phyloP scores from a whole-genome alignment of 768 basidiomycete genomes.

The Lentinula guzmanii region DNA sequence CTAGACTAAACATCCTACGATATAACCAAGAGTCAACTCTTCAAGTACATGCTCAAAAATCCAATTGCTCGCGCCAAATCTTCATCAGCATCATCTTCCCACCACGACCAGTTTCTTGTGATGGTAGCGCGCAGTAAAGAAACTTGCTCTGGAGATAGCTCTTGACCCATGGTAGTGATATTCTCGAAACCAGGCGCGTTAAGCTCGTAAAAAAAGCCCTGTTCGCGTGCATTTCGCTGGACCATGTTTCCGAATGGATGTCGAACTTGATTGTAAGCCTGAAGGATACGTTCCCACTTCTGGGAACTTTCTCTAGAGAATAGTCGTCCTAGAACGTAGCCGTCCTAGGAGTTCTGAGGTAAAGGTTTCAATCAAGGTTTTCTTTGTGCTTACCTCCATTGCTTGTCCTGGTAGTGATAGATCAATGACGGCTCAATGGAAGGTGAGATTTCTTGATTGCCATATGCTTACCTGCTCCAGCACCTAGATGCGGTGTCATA shows the following conservation, averaged over 20 bases:
- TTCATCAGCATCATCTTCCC: conserved; percentile 1
- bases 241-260: conserved; percentile 19
- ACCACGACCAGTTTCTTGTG: conserved; percentile 2
- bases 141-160: background rate
- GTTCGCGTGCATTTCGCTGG: background rate
- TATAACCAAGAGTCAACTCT: background rate
- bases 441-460: too few species aligned
- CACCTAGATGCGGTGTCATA: conserved; percentile 16
- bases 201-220: conserved; percentile 7
- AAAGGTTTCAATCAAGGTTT: background rate
- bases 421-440: too few species aligned
- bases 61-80: background rate
- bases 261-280: conserved; percentile 21
- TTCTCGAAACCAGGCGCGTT: conserved; percentile 7
- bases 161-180: conserved; percentile 5
- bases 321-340: conserved; percentile 24
- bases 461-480: conserved; percentile 13
- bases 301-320: conserved; percentile 15
- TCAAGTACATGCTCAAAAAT: background rate
- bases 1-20: background rate
- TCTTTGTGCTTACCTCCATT: conserved; percentile 16
- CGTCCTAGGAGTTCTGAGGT: conserved; percentile 20
- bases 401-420: conserved; percentile 15
- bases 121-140: background rate
- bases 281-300: conserved; percentile 16